A percentile compares a stretch with the other conserved stretches of the same genome.
Conservation (phyloP, 1,284 basidiomycete species). For the Acaromyces ingoldii region DNA sequence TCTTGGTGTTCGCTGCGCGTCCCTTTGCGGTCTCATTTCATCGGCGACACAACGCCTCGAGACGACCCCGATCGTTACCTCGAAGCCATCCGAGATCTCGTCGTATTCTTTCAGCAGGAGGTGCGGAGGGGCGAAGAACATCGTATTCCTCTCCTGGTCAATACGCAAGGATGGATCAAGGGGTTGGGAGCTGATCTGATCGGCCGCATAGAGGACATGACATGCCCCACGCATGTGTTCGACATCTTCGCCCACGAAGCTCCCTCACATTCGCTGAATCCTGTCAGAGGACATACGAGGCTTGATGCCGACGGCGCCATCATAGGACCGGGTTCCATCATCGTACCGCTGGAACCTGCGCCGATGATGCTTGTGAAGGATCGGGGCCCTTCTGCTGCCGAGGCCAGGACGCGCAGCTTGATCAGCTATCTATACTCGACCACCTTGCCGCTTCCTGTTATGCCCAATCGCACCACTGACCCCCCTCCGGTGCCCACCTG, state of each 20-base stretch:
- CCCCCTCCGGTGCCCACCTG: conserved; percentile 57
- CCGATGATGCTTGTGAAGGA: not conserved
- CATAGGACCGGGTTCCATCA: conserved; percentile 12
- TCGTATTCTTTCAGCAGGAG: conserved; percentile 72
- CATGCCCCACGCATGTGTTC: conserved; percentile 66
- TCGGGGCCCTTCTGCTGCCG: not conserved
- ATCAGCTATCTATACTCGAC: conserved; percentile 26
- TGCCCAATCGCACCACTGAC: conserved; percentile 34
- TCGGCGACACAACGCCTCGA: conserved; percentile 74
- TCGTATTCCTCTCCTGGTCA: conserved; percentile 73
- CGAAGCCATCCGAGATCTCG: conserved; percentile 63
- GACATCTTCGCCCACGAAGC: conserved; percentile 45
- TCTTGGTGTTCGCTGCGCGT: conserved; percentile 56
- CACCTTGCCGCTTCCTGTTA: conserved; percentile 23
- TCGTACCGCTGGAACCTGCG: not conserved
- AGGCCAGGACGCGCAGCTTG: not conserved
- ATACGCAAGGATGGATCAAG: conserved; percentile 95
- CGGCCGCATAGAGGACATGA: conserved; percentile 63
- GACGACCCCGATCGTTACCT: conserved; percentile 76
- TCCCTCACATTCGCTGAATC: not conserved
- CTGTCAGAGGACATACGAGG: conserved; percentile 8
- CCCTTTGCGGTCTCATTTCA: conserved; percentile 72
- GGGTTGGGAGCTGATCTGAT: conserved; percentile 83
- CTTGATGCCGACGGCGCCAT: conserved; percentile 21
- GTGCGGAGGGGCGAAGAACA: too few relatives aligned